phyloP scores from a whole-genome alignment of 805 yeast species.

The Myxozyma nipponensis region DNA sequence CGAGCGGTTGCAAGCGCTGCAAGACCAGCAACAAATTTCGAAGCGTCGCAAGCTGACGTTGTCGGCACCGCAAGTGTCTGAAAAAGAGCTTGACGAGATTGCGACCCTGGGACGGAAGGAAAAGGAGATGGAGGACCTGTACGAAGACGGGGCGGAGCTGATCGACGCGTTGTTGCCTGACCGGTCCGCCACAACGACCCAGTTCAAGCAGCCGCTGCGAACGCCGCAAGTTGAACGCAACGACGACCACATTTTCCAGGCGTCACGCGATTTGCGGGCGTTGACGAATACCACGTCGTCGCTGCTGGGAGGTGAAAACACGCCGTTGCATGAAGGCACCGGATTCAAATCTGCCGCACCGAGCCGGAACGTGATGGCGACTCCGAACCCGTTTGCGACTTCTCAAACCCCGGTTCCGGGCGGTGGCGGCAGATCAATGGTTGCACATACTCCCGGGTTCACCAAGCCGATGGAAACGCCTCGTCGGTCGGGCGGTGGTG shows the following conservation, averaged over 20 bases:
- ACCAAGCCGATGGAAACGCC: constrained; percentile 8
- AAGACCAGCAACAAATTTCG: constrained; percentile 34
- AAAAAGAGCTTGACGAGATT: constrained; percentile 35
- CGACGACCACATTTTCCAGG: constrained; percentile 39
- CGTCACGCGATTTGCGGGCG: constrained; percentile 38
- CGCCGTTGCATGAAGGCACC: constrained; percentile 23
- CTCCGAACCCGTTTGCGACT: constrained; percentile 3
- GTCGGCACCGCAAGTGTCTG: constrained; percentile 38
- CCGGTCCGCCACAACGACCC: constrained; percentile 6
- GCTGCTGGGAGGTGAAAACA: constrained; percentile 35
- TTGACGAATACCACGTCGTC: constrained; percentile 39
- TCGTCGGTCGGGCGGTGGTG: background rate
- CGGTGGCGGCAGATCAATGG: background rate
- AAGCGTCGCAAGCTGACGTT: constrained; percentile 42
- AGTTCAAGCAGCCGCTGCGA: constrained; percentile 8
- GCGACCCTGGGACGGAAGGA: constrained; percentile 32
- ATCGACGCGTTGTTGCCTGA: constrained; percentile 22
- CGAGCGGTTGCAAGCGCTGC: constrained; percentile 34
- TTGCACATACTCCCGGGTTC: constrained; percentile 9
- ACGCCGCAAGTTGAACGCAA: constrained; percentile 20
- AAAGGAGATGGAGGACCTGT: constrained; percentile 23
- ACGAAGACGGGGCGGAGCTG: constrained; percentile 22
- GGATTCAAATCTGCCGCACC: constrained; percentile 10
- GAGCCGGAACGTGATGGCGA: background rate
- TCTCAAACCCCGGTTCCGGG: background rate